Evolutionary conservation across 2,329 filamentous ascomycete species (phyloP).

Genomic region (Aureobasidium lini): DNA sequence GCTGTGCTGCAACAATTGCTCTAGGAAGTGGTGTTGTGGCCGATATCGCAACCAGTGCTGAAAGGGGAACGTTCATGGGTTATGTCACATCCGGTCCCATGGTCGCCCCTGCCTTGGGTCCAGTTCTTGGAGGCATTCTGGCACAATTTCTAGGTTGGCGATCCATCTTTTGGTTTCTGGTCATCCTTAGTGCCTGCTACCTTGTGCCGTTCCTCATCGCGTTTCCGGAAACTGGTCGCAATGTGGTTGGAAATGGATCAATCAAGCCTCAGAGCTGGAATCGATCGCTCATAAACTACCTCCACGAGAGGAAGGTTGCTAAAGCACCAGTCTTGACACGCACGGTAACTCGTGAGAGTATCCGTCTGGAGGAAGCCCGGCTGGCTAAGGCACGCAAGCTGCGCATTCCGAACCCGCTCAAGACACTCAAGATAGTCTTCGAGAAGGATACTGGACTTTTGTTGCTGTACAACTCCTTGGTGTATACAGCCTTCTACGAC

Average conservation of each 20-base stretch:
- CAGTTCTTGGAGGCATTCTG: conserved; percentile 27
- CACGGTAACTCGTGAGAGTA: conserved; percentile 21
- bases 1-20: conserved; percentile 34
- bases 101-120: conserved; percentile 20
- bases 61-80: conserved; percentile 30
- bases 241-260: conserved; percentile 34
- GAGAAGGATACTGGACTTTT: conserved; percentile 35
- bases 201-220: conserved; percentile 24
- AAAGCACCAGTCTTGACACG: conserved; percentile 18
- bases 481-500: conserved; percentile 44
- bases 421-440: conserved; percentile 32
- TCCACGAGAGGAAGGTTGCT: conserved; percentile 18
- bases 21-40: conserved; percentile 29
- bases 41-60: conserved; percentile 29
- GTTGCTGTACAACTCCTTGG: conserved; percentile 28
- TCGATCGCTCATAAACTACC: conserved; percentile 22
- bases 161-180: conserved; percentile 39
- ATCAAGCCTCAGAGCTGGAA: conserved; percentile 25
- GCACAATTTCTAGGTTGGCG: conserved; percentile 29
- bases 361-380: conserved; percentile 20
- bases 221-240: conserved; percentile 34
- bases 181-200: conserved; percentile 31
- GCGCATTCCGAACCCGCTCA: conserved; percentile 38
- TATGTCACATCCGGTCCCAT: conserved; percentile 24
- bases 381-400: conserved; percentile 28